These are phyloP conservation scores for Dothistroma pini DNA, from an alignment of 2,329 filamentous ascomycete genomes.

Conservation along the genomic window DNA sequence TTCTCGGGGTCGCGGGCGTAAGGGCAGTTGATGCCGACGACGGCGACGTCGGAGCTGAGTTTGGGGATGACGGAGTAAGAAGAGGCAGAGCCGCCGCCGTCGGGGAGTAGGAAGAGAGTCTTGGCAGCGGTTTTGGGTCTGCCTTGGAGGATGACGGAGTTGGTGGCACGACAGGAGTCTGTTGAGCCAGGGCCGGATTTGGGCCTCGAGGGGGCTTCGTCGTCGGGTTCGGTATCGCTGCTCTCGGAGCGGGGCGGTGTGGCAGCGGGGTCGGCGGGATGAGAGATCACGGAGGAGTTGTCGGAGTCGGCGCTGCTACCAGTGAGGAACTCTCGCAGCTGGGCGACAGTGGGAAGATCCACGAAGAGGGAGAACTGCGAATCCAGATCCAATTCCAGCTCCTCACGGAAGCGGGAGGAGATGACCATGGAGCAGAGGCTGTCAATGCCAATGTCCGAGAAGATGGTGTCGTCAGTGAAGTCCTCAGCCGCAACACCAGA, in stretches of 20 bases:
- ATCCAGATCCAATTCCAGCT: slow-evolving; percentile 25
- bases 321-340: not conserved
- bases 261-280: not conserved
- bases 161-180: slow-evolving; percentile 3
- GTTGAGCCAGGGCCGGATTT: not conserved
- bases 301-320: not conserved
- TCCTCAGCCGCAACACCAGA: slow-evolving; percentile 27
- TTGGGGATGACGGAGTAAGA: slow-evolving; percentile 44
- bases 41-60: slow-evolving; percentile 31
- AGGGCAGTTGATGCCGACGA: slow-evolving; percentile 45
- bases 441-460: slow-evolving; percentile 32
- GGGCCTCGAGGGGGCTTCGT: not conserved
- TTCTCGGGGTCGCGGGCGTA: slow-evolving; percentile 27
- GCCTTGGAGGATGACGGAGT: slow-evolving; percentile 21
- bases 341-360: not conserved
- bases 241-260: not conserved
- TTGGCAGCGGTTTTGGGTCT: slow-evolving; percentile 11
- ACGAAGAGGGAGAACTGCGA: slow-evolving; percentile 9
- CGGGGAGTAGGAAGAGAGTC: slow-evolving; percentile 40
- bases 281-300: not conserved
- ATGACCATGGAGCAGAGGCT: slow-evolving; percentile 31
- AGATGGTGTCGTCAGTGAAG: slow-evolving; percentile 26
- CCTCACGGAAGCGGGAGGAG: slow-evolving; percentile 24
- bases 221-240: not conserved
- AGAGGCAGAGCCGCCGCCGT: slow-evolving; percentile 46